phyloP scores from a whole-genome alignment of 1,284 basidiomycete species.

The Cryptococcus sp. region DNA sequence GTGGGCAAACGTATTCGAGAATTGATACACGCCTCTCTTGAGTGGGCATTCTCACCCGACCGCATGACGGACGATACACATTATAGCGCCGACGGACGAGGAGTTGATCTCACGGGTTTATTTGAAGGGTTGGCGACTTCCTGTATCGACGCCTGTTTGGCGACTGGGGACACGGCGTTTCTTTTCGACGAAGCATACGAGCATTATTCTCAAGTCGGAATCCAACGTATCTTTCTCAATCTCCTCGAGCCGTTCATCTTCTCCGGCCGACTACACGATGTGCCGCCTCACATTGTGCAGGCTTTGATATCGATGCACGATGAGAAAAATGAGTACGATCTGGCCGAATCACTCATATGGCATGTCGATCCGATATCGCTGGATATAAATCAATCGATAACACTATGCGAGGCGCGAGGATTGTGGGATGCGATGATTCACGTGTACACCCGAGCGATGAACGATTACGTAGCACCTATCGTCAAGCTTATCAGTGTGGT shows the following conservation, averaged over 20 bases:
- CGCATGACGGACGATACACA: conserved; percentile 89
- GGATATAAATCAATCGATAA: conserved; percentile 91
- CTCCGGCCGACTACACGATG: conserved; percentile 66
- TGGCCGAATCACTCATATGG: conserved; percentile 89
- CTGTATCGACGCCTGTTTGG: conserved; percentile 79
- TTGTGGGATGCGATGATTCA: conserved; percentile 95
- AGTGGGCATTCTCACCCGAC: conserved; percentile 91
- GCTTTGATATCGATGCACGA: conserved; percentile 77
- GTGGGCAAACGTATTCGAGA: conserved; percentile 77
- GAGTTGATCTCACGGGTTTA: conserved; percentile 84
- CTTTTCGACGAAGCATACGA: conserved; percentile 93
- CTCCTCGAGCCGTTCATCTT: conserved; percentile 85
- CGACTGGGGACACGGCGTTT: conserved; percentile 77
- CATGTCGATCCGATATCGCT: conserved; percentile 88
- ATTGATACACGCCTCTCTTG: conserved; percentile 82
- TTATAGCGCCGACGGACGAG: conserved; percentile 74
- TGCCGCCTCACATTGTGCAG: conserved; percentile 87
- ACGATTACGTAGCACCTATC: conserved; percentile 85
- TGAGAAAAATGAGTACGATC: conserved; percentile 67
- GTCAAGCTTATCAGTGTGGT: conserved; percentile 80
- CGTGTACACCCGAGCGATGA: conserved; percentile 83
- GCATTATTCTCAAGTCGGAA: conserved; percentile 80
- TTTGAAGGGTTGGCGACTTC: conserved; percentile 85
- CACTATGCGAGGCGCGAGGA: conserved; percentile 74
- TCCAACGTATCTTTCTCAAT: conserved; percentile 80